These are phyloP conservation scores for Lenwebbia sp. DNA, from an alignment of 345 rosid species.

Conservation along the genomic window DNA sequence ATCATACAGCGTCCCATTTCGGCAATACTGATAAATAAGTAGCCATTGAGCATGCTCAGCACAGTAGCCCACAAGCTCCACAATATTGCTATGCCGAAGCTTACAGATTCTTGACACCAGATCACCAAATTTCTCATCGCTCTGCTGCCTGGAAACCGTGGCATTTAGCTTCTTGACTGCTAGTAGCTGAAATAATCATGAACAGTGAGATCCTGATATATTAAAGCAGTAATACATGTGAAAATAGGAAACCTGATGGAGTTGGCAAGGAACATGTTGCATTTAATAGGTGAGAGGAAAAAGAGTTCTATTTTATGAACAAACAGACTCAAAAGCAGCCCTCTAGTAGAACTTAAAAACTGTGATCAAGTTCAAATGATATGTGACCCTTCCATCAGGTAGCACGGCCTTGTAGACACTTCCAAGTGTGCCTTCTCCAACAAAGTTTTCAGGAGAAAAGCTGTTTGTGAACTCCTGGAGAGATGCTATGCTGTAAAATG, in stretches of 20 bases:
- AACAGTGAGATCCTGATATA: not conserved
- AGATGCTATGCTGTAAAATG: conserved; percentile 52
- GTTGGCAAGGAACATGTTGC: not conserved
- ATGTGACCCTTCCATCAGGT: conserved; percentile 63
- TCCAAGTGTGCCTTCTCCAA: conserved; percentile 77
- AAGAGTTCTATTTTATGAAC: not conserved
- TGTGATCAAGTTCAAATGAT: not conserved
- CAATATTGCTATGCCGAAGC: conserved; percentile 53
- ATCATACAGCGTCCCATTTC: conserved; percentile 66
- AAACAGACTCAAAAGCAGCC: not conserved
- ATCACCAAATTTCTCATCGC: conserved; percentile 48
- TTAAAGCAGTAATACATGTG: not conserved
- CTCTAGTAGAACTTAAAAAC: not conserved
- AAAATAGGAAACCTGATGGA: not conserved
- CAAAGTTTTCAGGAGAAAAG: conserved; percentile 60
- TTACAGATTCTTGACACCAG: conserved; percentile 45
- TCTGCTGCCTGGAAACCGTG: conserved; percentile 31
- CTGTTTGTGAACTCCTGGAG: conserved; percentile 81
- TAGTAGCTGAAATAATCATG: conserved; percentile 27
- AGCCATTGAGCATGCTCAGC: conserved; percentile 65
- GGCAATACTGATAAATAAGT: conserved; percentile 59
- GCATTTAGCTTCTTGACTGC: conserved; percentile 77
- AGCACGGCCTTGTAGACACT: conserved; percentile 69
- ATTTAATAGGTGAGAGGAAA: not conserved
- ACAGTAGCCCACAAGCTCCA: conserved; percentile 80